Evolutionary conservation across 2,329 filamentous ascomycete species (phyloP).

Genomic region (Venturiaceae sp.): DNA sequence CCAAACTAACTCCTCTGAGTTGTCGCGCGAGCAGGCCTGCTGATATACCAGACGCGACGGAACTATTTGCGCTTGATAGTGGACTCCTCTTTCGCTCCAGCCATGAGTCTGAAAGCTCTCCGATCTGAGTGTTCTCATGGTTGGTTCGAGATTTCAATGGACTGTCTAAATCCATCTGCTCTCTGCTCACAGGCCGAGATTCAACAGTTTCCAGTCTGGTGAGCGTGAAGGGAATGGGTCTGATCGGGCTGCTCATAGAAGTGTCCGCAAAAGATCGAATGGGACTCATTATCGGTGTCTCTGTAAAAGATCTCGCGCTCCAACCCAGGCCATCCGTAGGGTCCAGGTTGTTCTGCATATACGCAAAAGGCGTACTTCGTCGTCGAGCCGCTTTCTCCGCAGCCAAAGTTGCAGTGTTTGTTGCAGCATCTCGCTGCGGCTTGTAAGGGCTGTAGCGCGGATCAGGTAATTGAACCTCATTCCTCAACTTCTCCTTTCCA

Average conservation of each 20-base stretch:
- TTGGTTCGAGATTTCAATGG: not conserved
- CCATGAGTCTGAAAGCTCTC: not conserved
- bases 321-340: slow-evolving; percentile 11
- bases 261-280: not conserved
- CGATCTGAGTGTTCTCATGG: not conserved
- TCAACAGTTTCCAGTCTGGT: slow-evolving; percentile 19
- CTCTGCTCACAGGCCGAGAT: slow-evolving; percentile 19
- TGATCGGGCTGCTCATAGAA: slow-evolving; percentile 23
- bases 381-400: slow-evolving; percentile 17
- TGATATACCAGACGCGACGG: not conserved
- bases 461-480: slow-evolving; percentile 82
- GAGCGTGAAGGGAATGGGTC: slow-evolving; percentile 43
- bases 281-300: slow-evolving; percentile 11
- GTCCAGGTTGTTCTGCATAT: slow-evolving; percentile 17
- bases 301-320: slow-evolving; percentile 15
- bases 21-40: slow-evolving; percentile 4
- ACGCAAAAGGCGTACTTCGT: slow-evolving; percentile 22
- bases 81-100: not conserved
- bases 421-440: slow-evolving; percentile 31
- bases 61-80: not conserved
- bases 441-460: slow-evolving; percentile 83
- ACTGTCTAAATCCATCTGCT: slow-evolving; percentile 19
- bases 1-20: slow-evolving; percentile 2
- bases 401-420: slow-evolving; percentile 14
- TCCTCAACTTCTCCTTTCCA: slow-evolving; percentile 83